phyloP scores from a whole-genome alignment of 352 stramenopile genomes.

The Peronospora destructor region DNA sequence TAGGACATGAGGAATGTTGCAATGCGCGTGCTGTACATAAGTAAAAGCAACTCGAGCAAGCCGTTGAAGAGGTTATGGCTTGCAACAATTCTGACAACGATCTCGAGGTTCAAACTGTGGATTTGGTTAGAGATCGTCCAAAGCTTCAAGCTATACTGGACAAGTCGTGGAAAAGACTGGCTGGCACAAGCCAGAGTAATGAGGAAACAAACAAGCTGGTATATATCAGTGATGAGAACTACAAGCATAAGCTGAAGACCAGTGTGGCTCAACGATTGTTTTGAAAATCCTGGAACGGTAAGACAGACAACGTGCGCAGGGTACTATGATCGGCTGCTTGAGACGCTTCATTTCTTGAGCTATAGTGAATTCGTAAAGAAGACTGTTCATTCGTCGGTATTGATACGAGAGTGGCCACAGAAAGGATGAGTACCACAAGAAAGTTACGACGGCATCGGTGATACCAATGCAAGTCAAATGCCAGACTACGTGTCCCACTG shows the following conservation, averaged over 20 bases:
- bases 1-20: constrained; percentile 76
- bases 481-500: too few species aligned
- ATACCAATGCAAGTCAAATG: too few species aligned
- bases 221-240: constrained; percentile 73
- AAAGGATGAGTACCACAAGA: too few species aligned
- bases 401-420: too few species aligned
- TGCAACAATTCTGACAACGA: constrained; percentile 55
- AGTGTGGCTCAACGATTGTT: constrained; percentile 85
- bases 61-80: constrained; percentile 50
- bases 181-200: constrained; percentile 75
- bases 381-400: too few species aligned
- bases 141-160: constrained; percentile 50
- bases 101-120: constrained; percentile 47
- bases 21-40: constrained; percentile 81
- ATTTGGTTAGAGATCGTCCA: constrained; percentile 73
- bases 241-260: constrained; percentile 69
- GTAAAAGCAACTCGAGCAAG: constrained; percentile 79
- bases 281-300: constrained; percentile 86
- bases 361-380: constrained; percentile 88
- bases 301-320: constrained; percentile 90
- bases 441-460: too few species aligned
- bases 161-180: constrained; percentile 72
- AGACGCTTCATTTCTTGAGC: constrained; percentile 84
- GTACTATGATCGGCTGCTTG: constrained; percentile 84
- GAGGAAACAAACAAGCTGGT: constrained; percentile 68